Evolutionary conservation across 495 filamentous ascomycete genomes (phyloP), one percentile per base, ranked within the genome.

Genomic region (Articulospora tetracladia): DNA sequence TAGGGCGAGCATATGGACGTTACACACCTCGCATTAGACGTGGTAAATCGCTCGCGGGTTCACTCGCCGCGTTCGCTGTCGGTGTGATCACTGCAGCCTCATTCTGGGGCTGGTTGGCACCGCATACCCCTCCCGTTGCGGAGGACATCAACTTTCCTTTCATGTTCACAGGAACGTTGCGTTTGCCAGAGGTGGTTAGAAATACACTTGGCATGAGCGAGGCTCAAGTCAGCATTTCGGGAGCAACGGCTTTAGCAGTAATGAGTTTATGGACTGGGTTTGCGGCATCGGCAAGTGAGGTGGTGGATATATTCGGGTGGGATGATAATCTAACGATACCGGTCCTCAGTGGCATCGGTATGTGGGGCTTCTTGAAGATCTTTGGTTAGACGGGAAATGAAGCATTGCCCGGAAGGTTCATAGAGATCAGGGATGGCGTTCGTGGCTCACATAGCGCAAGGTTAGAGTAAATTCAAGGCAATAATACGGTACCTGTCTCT

Each of bases 261-360:
- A 86, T 97, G 85, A 92, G 91, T 70, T 63, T 96, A 23, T 88
- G 91, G 73, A 92, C 93, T 17, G 94, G 94, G 8, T 68, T 97
- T 32, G 85, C 93, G 56, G 95, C 91, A 13, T 87, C 90, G 53
- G 84, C 85, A 30, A 96, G 91, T 69, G 94, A 98, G 74, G 91
- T 93, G 27, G 79, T 96, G 55, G 92, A 98, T 75, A 64, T 96
- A 0, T 97, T 89, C 69, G 87, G 90, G 26, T 90, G 90, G 90
- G 94, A 98, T 70, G 94, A 98, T 76, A 98, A 98, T 74, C 77
- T 98, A 60, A 96, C 93, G 34, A 98, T 98, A 72, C 94, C 94
- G 13, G 85, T 96, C 39, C 74, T 98, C 53, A 96, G 91, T 70
- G 91, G 92, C 15, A 69, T 95, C 17, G 93, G 94, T 10, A 85